A percentile compares a stretch with the other conserved stretches of the same genome.
These are phyloP conservation scores for Solanum habrochaites DNA, from an alignment of 257 asterid species.

Conservation along the genomic window DNA sequence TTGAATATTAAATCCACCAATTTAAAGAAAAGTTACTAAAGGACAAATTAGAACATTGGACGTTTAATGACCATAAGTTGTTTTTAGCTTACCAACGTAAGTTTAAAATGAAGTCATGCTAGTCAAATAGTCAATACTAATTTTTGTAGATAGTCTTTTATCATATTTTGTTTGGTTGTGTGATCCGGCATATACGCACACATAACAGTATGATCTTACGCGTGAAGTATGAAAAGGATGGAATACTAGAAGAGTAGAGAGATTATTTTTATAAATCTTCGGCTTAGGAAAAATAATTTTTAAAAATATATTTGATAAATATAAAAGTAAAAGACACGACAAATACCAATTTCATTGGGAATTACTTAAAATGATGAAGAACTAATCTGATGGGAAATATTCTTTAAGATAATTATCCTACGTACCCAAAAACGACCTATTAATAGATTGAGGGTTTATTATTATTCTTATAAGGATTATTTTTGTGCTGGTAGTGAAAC, in stretches of 20 bases:
- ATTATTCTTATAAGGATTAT: no score
- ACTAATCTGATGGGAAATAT: background rate
- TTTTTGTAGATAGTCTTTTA: background rate
- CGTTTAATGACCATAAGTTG: background rate
- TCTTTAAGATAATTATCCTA: background rate
- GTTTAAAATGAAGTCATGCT: background rate
- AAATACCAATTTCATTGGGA: background rate
- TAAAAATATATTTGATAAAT: no score
- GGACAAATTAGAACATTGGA: no score
- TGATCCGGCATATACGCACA: background rate
- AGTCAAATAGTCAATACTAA: background rate
- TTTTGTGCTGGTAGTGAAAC: background rate
- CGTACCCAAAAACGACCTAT: background rate
- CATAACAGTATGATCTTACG: background rate
- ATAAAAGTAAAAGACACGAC: no score
- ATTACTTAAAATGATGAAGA: background rate
- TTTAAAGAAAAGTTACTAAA: background rate
- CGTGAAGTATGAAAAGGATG: no score
- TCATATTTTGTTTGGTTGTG: background rate
- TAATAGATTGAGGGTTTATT: background rate
- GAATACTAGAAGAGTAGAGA: rapidly evolving
- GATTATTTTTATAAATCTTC: no score
- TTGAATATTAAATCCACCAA: no score
- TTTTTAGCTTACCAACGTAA: background rate
- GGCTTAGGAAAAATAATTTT: rapidly evolving